These are phyloP conservation scores for Papiliotrema terrestris DNA, from an alignment of 1,284 basidiomycete genomes.

Conservation along the genomic window DNA sequence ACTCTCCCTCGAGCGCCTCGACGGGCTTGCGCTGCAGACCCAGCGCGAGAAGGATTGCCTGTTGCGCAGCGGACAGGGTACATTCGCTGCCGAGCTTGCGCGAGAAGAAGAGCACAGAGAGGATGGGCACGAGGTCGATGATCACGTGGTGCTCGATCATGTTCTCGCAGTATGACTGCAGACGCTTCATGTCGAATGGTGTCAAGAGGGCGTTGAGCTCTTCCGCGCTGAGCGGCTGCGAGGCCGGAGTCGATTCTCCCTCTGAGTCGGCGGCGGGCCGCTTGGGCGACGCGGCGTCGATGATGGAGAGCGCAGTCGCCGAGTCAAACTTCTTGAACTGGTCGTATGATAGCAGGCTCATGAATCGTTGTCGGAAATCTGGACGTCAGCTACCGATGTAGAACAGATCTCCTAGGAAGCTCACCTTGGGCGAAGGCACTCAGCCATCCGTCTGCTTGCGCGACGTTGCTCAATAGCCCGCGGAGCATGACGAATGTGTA, in stretches of 20 bases:
- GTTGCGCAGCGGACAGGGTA: conserved; percentile 76
- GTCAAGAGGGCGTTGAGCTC: conserved; percentile 75
- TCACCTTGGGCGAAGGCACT: conserved; percentile 82
- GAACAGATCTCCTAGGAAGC: too few relatives aligned
- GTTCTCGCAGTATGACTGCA: conserved; percentile 94
- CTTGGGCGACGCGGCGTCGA: conserved; percentile 71
- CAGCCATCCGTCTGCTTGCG: conserved; percentile 67
- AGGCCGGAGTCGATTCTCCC: neutral
- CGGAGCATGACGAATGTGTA: conserved; percentile 94
- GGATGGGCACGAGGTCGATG: conserved; percentile 79
- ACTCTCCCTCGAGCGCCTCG: conserved; percentile 83
- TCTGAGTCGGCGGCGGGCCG: conserved; percentile 38
- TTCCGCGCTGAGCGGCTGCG: conserved; percentile 55
- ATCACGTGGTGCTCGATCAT: conserved; percentile 96
- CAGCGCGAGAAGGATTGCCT: conserved; percentile 80
- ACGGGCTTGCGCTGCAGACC: conserved; percentile 89
- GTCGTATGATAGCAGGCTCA: conserved; percentile 84
- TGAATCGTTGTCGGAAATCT: conserved; percentile 92
- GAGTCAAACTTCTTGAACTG: conserved; percentile 85
- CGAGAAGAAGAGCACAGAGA: conserved; percentile 81
- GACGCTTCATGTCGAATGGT: conserved; percentile 92
- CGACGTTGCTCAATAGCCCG: conserved; percentile 59
- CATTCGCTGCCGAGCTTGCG: conserved; percentile 61
- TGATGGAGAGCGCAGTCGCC: conserved; percentile 77
- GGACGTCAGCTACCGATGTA: neutral